Percentiles rank a stretch among this genome's conserved stretches.
phyloP scores from a whole-genome alignment of 1,139 yeast genomes.

The Suhomyces wounanorum region DNA sequence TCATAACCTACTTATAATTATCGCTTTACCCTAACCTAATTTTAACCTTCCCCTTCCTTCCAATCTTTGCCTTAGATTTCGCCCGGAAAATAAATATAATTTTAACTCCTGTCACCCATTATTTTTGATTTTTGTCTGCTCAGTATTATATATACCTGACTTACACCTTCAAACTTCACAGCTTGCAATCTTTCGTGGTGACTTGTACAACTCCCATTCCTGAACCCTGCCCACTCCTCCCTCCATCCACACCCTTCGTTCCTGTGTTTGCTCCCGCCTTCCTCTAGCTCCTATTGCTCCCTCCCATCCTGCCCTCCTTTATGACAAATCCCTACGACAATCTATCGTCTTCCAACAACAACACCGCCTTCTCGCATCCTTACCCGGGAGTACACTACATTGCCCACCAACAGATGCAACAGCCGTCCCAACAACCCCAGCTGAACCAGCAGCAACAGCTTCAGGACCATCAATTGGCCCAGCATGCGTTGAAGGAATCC shows the following conservation, averaged over 20 bases:
- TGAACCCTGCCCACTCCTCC: background rate
- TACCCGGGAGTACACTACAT: slow-evolving; percentile 8
- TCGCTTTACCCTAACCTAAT: background rate
- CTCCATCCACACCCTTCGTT: background rate
- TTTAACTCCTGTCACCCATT: slow-evolving; percentile 10
- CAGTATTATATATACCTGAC: slow-evolving; percentile 9
- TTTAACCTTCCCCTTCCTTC: background rate
- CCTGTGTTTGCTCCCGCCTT: background rate
- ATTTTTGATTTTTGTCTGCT: slow-evolving; percentile 7
- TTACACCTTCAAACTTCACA: background rate
- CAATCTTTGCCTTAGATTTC: slow-evolving; percentile 1
- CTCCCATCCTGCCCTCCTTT: background rate
- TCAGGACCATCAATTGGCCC: slow-evolving; percentile 12
- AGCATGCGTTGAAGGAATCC: slow-evolving; percentile 12
- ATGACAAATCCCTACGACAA: slow-evolving; percentile 9
- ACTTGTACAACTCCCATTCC: background rate
- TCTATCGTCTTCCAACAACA: slow-evolving; percentile 2
- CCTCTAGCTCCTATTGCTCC: background rate
- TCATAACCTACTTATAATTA: slow-evolving; percentile 1
- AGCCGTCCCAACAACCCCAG: slow-evolving; percentile 12
- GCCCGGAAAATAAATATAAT: slow-evolving; percentile 2
- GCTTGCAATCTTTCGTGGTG: background rate
- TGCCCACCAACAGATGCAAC: slow-evolving; percentile 14
- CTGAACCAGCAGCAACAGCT: slow-evolving; percentile 9
- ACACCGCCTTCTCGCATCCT: slow-evolving; percentile 6